Evolutionary conservation across 192 early-diverging fungal genomes (phyloP), one percentile per base, ranked within the genome.

Genomic region (Umbelopsis sp.): DNA sequence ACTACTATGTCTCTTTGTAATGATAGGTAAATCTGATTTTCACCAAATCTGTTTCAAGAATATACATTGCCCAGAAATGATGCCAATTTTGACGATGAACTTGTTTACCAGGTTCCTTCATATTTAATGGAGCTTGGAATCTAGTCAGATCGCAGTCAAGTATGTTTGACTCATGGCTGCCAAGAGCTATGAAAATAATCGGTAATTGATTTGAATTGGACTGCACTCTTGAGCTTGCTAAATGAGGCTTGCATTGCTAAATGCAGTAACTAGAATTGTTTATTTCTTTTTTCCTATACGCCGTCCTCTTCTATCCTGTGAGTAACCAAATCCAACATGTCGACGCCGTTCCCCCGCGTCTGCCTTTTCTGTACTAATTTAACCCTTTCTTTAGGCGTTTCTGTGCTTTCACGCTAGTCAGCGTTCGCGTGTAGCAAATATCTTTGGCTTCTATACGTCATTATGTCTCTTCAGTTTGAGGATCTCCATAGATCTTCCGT

Each of bases 351-450:
- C 37, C 37, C 37, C 37, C 10, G 5, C 37, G 6, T 41, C 6
- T 41, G 5, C 37, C 37, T 9, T 20, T n/a, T 52, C 21, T 35
- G 22, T 27, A 35, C 30, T 9, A 6, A 2, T 64, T 23, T 37
- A 69, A 22, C 30, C 23, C 49, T 58, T 46, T 27, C 37, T 11
- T 20, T 53, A 79, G 77, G 61, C 71, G 0, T 79, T 79, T 50
- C 74, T 79, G n/a, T 79, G 78, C 27, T 79, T 75, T 67, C 70
- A 79, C 30, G 73, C 74, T 20, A 79, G 78, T 33, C 61, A 68
- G 27, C 33, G 64, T 23, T 79, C 78, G 16, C 55, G 73, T 11
- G 20, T 69, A 21, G 78, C 74, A 12, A 75, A 69, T 47, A 44
- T 75, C 2, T 66, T 75, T 67, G 78, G 77, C 0, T 35, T 67